Percentiles rank a stretch among this genome's conserved stretches.
Conservation (phyloP, 257 asterid species). For the Leptodermis oblonga region DNA sequence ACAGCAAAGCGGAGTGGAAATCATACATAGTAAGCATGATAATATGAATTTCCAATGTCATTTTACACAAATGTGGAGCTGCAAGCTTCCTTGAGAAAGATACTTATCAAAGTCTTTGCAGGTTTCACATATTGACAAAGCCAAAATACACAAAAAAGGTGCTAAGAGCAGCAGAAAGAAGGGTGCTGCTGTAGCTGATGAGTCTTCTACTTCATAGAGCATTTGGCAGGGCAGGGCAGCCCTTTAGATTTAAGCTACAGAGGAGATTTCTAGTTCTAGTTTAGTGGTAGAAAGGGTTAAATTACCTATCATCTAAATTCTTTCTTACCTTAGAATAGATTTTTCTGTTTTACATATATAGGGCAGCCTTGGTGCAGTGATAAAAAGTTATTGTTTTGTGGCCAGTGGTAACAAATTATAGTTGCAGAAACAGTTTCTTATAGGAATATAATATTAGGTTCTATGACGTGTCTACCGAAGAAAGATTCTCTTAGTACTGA, state of each 20-base stretch:
- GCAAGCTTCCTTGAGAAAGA: neutral
- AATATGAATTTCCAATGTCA: neutral
- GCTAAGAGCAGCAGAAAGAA: constrained; percentile 12
- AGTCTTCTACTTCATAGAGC: neutral
- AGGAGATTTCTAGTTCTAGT: neutral
- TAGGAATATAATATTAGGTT: too few species aligned
- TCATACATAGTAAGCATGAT: constrained; percentile 64
- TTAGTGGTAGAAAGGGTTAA: neutral
- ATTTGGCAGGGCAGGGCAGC: neutral
- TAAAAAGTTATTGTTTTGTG: too few species aligned
- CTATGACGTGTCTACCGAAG: too few species aligned
- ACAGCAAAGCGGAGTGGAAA: constrained; percentile 72
- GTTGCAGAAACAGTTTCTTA: too few species aligned
- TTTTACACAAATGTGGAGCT: neutral
- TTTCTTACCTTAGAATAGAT: neutral
- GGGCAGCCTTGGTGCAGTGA: too few species aligned
- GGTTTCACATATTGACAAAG: constrained; percentile 61
- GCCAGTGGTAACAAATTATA: too few species aligned
- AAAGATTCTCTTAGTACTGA: too few species aligned
- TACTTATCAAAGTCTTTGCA: constrained; percentile 21
- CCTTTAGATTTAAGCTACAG: neutral
- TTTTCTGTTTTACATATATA: neutral
- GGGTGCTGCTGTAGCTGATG: constrained; percentile 11
- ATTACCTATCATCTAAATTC: neutral
- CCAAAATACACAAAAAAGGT: constrained; percentile 34